A percentile compares a stretch with the other conserved stretches of the same genome.
phyloP scores from a whole-genome alignment of 495 filamentous ascomycete genomes.

The Daldinia grandis region DNA sequence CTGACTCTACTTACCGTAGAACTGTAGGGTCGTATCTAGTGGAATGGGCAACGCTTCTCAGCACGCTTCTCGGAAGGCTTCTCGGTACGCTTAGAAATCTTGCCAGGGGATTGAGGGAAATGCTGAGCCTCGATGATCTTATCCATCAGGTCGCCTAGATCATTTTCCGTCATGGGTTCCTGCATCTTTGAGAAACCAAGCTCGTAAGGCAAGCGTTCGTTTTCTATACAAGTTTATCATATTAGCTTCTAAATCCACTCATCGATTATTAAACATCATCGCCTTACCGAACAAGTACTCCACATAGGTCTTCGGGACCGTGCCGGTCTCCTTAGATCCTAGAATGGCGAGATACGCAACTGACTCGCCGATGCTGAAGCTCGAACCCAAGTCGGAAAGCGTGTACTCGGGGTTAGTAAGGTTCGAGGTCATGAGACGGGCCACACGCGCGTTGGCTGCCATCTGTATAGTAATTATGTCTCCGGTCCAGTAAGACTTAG shows the following conservation, averaged over 20 bases:
- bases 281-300: slow-evolving; percentile 59
- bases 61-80: slow-evolving; percentile 3
- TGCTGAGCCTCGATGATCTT: slow-evolving; percentile 3
- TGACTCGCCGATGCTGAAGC: slow-evolving; percentile 57
- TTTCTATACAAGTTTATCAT: slow-evolving; percentile 42
- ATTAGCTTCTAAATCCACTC: slow-evolving; percentile 23
- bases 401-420: slow-evolving; percentile 55
- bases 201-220: slow-evolving; percentile 57
- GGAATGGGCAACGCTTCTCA: slow-evolving; percentile 14
- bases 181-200: slow-evolving; percentile 48
- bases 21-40: neutral
- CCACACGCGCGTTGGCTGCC: slow-evolving; percentile 54
- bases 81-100: slow-evolving; percentile 9
- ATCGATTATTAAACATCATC: neutral
- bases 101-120: slow-evolving; percentile 23
- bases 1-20: neutral
- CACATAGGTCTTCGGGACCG: slow-evolving; percentile 49
- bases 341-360: slow-evolving; percentile 56
- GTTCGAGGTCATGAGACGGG: slow-evolving; percentile 55
- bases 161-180: neutral
- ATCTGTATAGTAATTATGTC: slow-evolving; percentile 51
- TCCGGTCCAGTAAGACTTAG: slow-evolving; percentile 52
- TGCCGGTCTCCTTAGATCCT: slow-evolving; percentile 51
- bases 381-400: slow-evolving; percentile 45
- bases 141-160: neutral